phyloP scores from a whole-genome alignment of 2,329 filamentous ascomycete species.

The Drechmeria coniospora region DNA sequence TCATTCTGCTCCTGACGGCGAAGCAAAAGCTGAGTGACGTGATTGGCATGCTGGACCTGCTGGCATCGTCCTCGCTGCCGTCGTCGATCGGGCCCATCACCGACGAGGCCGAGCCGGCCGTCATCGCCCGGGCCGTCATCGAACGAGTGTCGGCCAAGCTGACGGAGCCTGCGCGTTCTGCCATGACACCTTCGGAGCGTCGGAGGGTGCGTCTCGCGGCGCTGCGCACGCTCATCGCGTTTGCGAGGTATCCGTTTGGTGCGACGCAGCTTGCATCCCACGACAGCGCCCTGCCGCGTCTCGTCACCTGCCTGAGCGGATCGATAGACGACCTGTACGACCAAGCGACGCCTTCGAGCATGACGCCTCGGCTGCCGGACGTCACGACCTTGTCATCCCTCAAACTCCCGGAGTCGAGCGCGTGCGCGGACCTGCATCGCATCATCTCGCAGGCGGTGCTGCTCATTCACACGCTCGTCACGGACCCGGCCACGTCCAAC shows the following conservation, averaged over 20 bases:
- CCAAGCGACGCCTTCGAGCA: conserved; percentile 27
- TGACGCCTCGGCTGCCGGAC: conserved; percentile 12
- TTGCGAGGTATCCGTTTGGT: conserved; percentile 48
- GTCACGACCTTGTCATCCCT: conserved; percentile 2
- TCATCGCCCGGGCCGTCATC: conserved; percentile 34
- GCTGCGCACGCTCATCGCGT: conserved; percentile 39
- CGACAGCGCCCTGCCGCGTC: conserved; percentile 52
- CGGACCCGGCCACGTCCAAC: conserved; percentile 27
- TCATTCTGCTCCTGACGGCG: conserved; percentile 50
- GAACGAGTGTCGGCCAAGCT: conserved; percentile 49
- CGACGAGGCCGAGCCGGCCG: conserved; percentile 24
- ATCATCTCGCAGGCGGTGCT: conserved; percentile 32
- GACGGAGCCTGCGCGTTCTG: conserved; percentile 32
- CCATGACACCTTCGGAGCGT: conserved; percentile 21
- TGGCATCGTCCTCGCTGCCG: conserved; percentile 49
- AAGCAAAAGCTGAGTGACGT: conserved; percentile 51
- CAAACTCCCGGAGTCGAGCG: conserved; percentile 5
- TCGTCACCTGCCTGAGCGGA: conserved; percentile 48
- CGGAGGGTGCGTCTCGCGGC: conserved; percentile 29
- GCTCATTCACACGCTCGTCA: conserved; percentile 37
- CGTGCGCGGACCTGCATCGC: conserved; percentile 20
- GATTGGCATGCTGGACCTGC: conserved; percentile 45
- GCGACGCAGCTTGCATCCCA: conserved; percentile 51
- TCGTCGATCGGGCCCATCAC: conserved; percentile 52
- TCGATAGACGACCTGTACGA: conserved; percentile 65